phyloP scores from a whole-genome alignment of 1,284 basidiomycete species.

The Trichosporon inkin region DNA sequence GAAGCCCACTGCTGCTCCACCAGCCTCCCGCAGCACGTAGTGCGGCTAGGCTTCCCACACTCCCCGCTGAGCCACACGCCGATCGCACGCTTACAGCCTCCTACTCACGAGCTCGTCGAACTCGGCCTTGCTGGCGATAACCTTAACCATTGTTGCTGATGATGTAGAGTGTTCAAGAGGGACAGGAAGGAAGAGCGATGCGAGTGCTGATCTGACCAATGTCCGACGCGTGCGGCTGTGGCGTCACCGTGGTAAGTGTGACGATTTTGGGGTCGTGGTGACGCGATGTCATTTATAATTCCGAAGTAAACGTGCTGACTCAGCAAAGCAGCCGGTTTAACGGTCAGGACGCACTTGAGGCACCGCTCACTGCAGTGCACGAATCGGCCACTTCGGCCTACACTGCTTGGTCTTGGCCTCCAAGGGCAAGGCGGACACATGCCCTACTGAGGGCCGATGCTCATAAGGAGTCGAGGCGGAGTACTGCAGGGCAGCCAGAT shows the following conservation, averaged over 20 bases:
- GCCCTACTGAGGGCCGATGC: too few relatives aligned
- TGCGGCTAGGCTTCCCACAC: too few relatives aligned
- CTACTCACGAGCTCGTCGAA: constrained; percentile 56
- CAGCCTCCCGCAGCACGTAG: too few relatives aligned
- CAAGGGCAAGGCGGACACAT: not conserved
- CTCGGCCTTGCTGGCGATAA: constrained; percentile 57
- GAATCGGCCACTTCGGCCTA: too few relatives aligned
- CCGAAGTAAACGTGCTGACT: constrained; percentile 7
- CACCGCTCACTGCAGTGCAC: not conserved
- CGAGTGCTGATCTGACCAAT: not conserved
- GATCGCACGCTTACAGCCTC: too few relatives aligned
- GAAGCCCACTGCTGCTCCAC: too few relatives aligned
- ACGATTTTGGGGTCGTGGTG: constrained; percentile 6
- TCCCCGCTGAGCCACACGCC: not conserved
- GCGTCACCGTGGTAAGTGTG: not conserved
- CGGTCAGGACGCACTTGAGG: not conserved
- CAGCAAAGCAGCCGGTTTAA: not conserved
- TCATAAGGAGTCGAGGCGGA: too few relatives aligned
- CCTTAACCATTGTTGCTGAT: constrained; percentile 52
- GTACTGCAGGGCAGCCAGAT: too few relatives aligned
- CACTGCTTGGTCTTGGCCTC: not conserved
- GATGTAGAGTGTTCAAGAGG: not conserved
- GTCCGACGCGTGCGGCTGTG: not conserved
- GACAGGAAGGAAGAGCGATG: not conserved
- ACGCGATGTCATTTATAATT: constrained; percentile 6